Base-by-base conservation (phyloP, 1,284 basidiomycete species). In the Naganishia cerealis region DNA sequence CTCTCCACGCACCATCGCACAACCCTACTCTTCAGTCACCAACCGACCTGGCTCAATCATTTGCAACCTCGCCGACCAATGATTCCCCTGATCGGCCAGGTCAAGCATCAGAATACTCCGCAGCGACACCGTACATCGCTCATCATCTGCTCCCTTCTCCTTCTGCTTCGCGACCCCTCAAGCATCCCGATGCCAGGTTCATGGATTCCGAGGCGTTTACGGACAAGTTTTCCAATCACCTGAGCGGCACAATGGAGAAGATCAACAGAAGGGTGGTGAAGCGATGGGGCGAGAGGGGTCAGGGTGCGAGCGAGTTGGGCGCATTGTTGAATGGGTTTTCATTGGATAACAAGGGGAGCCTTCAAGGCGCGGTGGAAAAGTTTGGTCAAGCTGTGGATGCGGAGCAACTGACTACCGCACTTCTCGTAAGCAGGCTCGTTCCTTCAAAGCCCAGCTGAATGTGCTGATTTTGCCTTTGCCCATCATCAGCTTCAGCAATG, bases 201-300 rank as follows among this genome's bases (percentile, higher is more conserved):
- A 83, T 91, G 42, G 96, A 99, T 78, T 95, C 93, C 0, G 96
- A 99, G 79, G 87, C 88, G 2, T 99, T 99, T 80, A 99, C 96
- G 4, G 88, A 89, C 79, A 97, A 96, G 79, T 99, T 99, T 78
- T 89, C 93, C 56, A 88, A 88, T 62, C 96, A 99, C 81, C 84
- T 99, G 70, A 85, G 86, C 68, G 90, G 91, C 0, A 91, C 88
- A 2, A 91, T 99, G 89, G 96, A 99, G 80, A 97, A 94, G 80
- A 91, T 97, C 36, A 95, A 96, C 48, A 86, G 95, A 48, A 83
- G 94, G 67, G 86, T 90, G 10, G 86, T 94, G 76, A 96, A 96
- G 81, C 85, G 96, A 56, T 99, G 96, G 96, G 87, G 89, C 76
- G 95, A 99, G 72, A 86, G 87, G 71, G 88, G 92, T 1, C 88